Evolutionary conservation across 1,284 basidiomycete genomes (phyloP), one percentile per base, ranked within the genome.

Genomic region (Rhodotorula mucilaginosa): DNA sequence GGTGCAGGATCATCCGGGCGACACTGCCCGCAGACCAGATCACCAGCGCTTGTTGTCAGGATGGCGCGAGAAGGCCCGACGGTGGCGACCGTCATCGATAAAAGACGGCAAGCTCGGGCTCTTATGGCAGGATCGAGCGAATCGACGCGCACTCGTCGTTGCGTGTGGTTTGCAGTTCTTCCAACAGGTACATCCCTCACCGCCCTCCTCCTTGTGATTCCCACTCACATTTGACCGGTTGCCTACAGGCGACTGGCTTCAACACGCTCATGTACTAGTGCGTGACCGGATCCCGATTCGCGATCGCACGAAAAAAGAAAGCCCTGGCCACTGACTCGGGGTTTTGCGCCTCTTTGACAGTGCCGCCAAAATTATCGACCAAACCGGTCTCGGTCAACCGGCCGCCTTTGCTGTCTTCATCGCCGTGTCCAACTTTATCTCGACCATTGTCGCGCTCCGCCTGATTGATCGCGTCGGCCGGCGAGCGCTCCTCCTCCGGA

Each of bases 391-490:
- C 80, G 83, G 89, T 78, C 88, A 91, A 74, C 89, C 90, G 0
- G 91, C 89, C 0, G 89, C 89, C 0, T 89, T 90, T 48, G 89
- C 90, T 2, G 84, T 91, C 58, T 87, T 92, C 75, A 84, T 92
- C 58, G 89, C 90, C 4, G 86, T 87, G 6, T 90, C 90, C 47
- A 92, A 92, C 52, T 76, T 74, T n/a, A 13, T 72, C 58, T 74
- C 65, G 49, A 76, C 72, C 46, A 47, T 76, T 61, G 81, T 93
- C 61, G 90, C 91, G 1, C 84, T 94, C 44, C 72, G 75, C 74
- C 81, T 89, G 81, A 91, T 93, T 67, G 91, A 93, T 79, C 87
- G 86, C 31, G 83, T 92, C 64, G 91, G 91, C 8, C 83, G 91
- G 49, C 84, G 91, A 54, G 84, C 83, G 54, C 91, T 92, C 73